Base-by-base conservation (phyloP, 768 basidiomycete species). In the Collybia nuda region DNA sequence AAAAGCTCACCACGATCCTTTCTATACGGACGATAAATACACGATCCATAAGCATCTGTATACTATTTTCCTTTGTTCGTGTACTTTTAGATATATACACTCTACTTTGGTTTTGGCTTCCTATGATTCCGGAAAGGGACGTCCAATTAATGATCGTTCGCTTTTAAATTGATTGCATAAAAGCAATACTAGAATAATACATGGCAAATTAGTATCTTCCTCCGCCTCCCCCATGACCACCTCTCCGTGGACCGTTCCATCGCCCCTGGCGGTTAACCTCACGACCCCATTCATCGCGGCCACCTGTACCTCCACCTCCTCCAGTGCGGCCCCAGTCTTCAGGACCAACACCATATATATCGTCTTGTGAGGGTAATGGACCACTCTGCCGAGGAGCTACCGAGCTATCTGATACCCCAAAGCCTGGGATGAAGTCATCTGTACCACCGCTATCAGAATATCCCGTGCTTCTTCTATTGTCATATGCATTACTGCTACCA, bases 361-460 rank as follows among this genome's bases (percentile, higher is more conserved):
- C 82, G 35, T 81, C 78, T 56, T 83, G 84, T 7, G 66, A 57
- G 7, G 63, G 54, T 50, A 56, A 56, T 47, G 68, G 61, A 56
- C 64, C 64, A 67, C 67, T 60, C 58, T 67, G 59, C 58, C 60
- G 60, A 59, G 59, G 56, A 19, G 52, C 39, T 7, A 55, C 47
- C 44, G 40, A 36, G 7, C 42, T 44, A 4, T 63, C 64, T 12
- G 60, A 60, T 6, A 69, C 69, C 9, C 82, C 79, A 52, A 88
- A 72, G 1, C 87, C 88, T 23, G 88, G 88, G 17, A 88, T 82
- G 53, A 76, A 74, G 53, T 83, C 83, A 39, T 86, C 86, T 43
- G 63, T 63, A n/a, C 60, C 68, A 45, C 62, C 69, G 50, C 59
- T 62, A 37, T 68, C 64, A 26, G 48, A 45, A 43, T 46, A 58